phyloP scores from a whole-genome alignment of 1,284 basidiomycete species.

The Termitomyces sp. region DNA sequence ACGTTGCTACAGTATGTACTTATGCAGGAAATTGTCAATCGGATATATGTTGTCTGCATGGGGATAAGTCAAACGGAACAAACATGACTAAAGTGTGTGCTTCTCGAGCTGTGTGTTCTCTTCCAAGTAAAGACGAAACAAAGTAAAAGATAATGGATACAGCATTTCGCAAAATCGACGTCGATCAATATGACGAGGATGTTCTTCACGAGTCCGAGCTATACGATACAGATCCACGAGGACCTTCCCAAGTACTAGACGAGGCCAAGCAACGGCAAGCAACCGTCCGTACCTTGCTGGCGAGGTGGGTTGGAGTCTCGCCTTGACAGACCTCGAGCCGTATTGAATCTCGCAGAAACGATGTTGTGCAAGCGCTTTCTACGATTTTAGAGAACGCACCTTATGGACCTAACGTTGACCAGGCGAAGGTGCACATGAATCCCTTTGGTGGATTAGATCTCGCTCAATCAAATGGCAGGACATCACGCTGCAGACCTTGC shows the following conservation, averaged over 20 bases:
- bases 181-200: constrained; percentile 93
- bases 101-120: neutral
- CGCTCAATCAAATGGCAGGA: constrained; percentile 39
- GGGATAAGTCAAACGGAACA: neutral
- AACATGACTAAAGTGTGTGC: neutral
- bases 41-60: neutral
- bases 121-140: neutral
- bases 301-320: constrained; percentile 46
- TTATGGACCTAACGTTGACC: constrained; percentile 79
- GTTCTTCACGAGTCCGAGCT: constrained; percentile 81
- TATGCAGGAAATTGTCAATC: neutral
- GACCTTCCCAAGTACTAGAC: constrained; percentile 66
- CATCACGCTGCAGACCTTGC: constrained; percentile 78
- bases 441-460: neutral
- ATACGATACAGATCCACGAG: constrained; percentile 82
- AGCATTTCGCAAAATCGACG: constrained; percentile 90
- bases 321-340: neutral
- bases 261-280: constrained; percentile 75
- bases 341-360: constrained; percentile 41
- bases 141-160: constrained; percentile 49
- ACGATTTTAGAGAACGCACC: constrained; percentile 74
- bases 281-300: constrained; percentile 69
- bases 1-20: neutral
- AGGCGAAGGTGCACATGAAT: constrained; percentile 73
- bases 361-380: constrained; percentile 68